A percentile compares a stretch with the other conserved stretches of the same genome.
Conservation (phyloP, 2,329 filamentous ascomycete species). For the Sporothrix brasiliensis region DNA sequence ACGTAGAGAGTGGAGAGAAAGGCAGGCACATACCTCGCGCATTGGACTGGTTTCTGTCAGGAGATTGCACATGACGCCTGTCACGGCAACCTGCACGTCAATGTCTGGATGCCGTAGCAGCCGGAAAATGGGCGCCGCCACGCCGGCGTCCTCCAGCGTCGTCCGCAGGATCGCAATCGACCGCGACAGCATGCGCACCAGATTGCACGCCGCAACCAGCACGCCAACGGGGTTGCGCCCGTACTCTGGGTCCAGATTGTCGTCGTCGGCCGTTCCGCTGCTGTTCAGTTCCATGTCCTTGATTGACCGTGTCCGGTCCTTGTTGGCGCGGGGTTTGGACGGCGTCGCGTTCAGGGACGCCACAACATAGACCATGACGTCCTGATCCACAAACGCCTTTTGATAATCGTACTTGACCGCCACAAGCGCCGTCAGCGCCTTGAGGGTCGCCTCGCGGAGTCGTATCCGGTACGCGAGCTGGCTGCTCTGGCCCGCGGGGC, state of each 20-base stretch:
- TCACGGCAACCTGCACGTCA: constrained; percentile 83
- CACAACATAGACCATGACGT: constrained; percentile 78
- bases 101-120: constrained; percentile 75
- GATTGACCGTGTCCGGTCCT: constrained; percentile 41
- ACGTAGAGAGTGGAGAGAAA: neutral
- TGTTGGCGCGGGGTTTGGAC: constrained; percentile 51
- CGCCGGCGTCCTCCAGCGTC: constrained; percentile 80
- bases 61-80: constrained; percentile 80
- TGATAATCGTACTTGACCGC: constrained; percentile 82
- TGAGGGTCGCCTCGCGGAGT: constrained; percentile 74
- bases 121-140: constrained; percentile 74
- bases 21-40: constrained; percentile 67
- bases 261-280: constrained; percentile 35
- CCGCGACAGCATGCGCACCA: constrained; percentile 77
- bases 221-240: constrained; percentile 76
- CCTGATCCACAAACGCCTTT: constrained; percentile 78
- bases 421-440: constrained; percentile 78
- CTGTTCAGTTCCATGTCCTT: constrained; percentile 9
- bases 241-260: constrained; percentile 52
- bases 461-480: constrained; percentile 69
- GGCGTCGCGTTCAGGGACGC: constrained; percentile 70
- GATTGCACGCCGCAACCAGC: constrained; percentile 81
- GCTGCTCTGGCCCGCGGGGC: constrained; percentile 63
- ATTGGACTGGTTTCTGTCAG: constrained; percentile 89
- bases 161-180: constrained; percentile 85